Conservation (phyloP, 805 yeast species). For the Starmerella stigmatis region DNA sequence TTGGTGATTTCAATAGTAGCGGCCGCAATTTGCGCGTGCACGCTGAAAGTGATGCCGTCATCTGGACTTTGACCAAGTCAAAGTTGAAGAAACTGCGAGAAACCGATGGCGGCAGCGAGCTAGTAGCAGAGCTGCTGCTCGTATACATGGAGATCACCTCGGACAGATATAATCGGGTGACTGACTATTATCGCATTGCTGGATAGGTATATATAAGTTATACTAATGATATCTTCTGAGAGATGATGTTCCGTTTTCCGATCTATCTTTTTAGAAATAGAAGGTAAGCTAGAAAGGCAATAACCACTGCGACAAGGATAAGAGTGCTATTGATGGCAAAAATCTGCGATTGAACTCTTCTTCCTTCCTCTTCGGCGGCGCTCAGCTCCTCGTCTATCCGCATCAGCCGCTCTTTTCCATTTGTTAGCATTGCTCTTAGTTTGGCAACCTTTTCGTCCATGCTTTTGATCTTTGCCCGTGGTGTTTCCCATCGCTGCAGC, state of each 20-base stretch:
- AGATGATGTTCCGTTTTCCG: background rate
- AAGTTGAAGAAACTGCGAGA: conserved; percentile 4
- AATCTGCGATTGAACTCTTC: conserved; percentile 13
- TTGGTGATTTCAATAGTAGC: conserved; percentile 43
- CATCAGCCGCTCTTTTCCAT: conserved; percentile 24
- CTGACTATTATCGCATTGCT: conserved; percentile 22
- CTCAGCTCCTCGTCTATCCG: conserved; percentile 22
- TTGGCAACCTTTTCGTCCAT: conserved; percentile 24
- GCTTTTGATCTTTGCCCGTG: conserved; percentile 21
- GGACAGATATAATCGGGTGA: conserved; percentile 18
- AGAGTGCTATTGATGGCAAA: conserved; percentile 9
- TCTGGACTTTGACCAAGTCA: conserved; percentile 12
- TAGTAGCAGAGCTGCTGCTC: conserved; percentile 11
- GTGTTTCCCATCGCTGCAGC: conserved; percentile 24
- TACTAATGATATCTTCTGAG: background rate
- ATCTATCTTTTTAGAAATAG: background rate
- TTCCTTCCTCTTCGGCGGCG: conserved; percentile 19
- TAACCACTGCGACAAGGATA: conserved; percentile 12
- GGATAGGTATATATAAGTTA: background rate
- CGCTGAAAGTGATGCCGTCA: conserved; percentile 15
- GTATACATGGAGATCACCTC: conserved; percentile 5
- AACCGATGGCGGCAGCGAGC: conserved; percentile 8
- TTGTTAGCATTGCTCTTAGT: conserved; percentile 23
- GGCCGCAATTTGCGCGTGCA: conserved; percentile 8
- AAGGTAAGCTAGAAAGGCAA: conserved; percentile 11